Evolutionary conservation across 495 filamentous ascomycete species (phyloP).

Genomic region (Podospora pseudocomata): DNA sequence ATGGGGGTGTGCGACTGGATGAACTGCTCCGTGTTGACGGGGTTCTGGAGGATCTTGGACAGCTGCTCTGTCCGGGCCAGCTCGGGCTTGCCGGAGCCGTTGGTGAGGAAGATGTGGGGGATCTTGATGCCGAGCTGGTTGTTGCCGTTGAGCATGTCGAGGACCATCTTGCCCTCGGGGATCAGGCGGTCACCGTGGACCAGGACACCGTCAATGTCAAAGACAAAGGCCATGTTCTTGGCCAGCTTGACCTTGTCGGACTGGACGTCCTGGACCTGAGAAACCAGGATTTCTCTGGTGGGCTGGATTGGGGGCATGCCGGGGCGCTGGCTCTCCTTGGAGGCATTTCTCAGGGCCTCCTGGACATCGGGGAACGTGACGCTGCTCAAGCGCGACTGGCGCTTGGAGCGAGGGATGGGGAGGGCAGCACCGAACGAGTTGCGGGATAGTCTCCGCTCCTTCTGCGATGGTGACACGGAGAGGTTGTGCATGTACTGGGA

Average conservation of each 20-base stretch:
- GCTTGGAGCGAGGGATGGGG: constrained; percentile 70
- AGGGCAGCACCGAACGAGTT: constrained; percentile 78
- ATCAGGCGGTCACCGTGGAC: constrained; percentile 63
- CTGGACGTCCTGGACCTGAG: constrained; percentile 68
- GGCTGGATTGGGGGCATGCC: constrained; percentile 49
- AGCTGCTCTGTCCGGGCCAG: constrained; percentile 55
- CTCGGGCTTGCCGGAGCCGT: constrained; percentile 63
- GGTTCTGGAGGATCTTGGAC: constrained; percentile 53
- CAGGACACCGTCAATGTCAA: constrained; percentile 65
- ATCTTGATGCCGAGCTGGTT: constrained; percentile 69
- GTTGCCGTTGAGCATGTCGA: constrained; percentile 64
- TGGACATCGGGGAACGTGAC: constrained; percentile 41
- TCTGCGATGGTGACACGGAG: constrained; percentile 62
- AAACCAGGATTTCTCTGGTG: constrained; percentile 66
- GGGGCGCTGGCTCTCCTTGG: constrained; percentile 30
- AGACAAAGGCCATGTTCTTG: constrained; percentile 66
- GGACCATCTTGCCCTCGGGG: constrained; percentile 53
- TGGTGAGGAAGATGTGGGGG: constrained; percentile 67
- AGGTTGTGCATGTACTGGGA: constrained; percentile 70
- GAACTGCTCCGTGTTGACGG: constrained; percentile 60
- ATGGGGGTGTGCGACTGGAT: constrained; percentile 67
- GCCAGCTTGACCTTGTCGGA: constrained; percentile 61
- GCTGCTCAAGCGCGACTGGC: constrained; percentile 62
- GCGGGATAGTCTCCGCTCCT: constrained; percentile 63
- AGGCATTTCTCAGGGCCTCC: constrained; percentile 33